Percentiles rank a stretch among this genome's conserved stretches.
These are phyloP conservation scores for Irpex sp. DNA, from an alignment of 1,284 basidiomycete genomes.

Conservation along the genomic window DNA sequence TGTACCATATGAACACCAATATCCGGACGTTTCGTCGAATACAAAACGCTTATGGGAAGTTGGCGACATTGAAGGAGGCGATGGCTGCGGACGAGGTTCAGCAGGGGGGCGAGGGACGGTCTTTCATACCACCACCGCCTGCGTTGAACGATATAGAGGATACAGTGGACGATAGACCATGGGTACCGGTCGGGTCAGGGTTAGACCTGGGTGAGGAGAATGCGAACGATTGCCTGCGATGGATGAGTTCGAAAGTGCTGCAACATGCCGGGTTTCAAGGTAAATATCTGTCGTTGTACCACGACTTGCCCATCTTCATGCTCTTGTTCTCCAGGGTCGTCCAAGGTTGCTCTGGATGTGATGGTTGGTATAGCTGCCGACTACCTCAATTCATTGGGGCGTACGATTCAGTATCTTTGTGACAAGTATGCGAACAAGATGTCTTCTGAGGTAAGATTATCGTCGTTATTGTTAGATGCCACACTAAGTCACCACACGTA, in stretches of 20 bases:
- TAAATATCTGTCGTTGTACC: constrained; percentile 24
- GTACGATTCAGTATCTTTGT: constrained; percentile 76
- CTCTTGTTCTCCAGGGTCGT: constrained; percentile 43
- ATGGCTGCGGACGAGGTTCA: constrained; percentile 34
- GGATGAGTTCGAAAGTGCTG: constrained; percentile 72
- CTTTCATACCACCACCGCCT: constrained; percentile 13
- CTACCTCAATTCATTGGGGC: constrained; percentile 83
- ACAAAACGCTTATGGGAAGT: constrained; percentile 65
- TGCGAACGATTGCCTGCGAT: constrained; percentile 58
- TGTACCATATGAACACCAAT: constrained; percentile 69
- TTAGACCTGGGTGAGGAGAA: constrained; percentile 49
- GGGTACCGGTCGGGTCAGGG: constrained; percentile 35
- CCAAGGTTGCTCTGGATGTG: constrained; percentile 73
- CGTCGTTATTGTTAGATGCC: constrained; percentile 1
- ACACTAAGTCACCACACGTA: constrained; percentile 27
- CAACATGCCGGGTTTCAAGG: constrained; percentile 92
- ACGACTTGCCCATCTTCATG: not conserved
- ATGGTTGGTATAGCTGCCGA: constrained; percentile 79
- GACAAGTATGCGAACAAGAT: constrained; percentile 82
- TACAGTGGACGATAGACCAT: constrained; percentile 50
- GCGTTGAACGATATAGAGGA: constrained; percentile 37
- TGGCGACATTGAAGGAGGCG: constrained; percentile 50
- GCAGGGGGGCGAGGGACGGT: constrained; percentile 31
- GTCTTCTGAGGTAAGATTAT: constrained; percentile 68
- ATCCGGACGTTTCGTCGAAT: constrained; percentile 68